Conservation (phyloP, 169 alveolate species). For the Eimeria praecox region DNA sequence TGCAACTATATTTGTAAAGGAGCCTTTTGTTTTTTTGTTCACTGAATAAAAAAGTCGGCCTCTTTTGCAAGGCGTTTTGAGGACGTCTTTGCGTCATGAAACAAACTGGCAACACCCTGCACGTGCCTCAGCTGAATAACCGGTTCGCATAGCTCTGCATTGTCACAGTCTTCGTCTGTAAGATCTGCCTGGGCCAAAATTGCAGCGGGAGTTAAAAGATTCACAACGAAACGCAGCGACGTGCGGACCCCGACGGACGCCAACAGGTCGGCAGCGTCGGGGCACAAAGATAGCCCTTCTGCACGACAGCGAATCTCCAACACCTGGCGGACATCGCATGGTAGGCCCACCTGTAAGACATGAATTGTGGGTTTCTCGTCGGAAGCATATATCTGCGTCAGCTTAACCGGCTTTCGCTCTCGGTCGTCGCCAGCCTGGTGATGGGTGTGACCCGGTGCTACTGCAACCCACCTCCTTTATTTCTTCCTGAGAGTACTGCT, state of each 20-base stretch:
- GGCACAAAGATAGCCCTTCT: conserved; percentile 93
- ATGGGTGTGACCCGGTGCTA: background rate
- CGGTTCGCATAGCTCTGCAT: conserved; percentile 90
- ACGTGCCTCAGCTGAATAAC: conserved; percentile 94
- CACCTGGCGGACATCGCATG: conserved; percentile 89
- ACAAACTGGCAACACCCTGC: conserved; percentile 96
- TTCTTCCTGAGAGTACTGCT: conserved; percentile 97
- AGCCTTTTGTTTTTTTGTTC: conserved; percentile 10
- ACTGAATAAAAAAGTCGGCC: conserved; percentile 75
- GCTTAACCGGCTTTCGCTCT: background rate
- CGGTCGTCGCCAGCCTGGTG: background rate
- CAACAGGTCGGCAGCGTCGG: conserved; percentile 96
- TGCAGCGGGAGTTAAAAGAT: conserved; percentile 98
- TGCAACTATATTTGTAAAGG: background rate
- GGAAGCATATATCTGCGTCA: conserved; percentile 1
- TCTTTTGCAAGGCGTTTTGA: conserved; percentile 97
- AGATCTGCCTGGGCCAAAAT: conserved; percentile 95
- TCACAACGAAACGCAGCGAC: conserved; percentile 97
- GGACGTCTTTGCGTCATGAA: conserved; percentile 98
- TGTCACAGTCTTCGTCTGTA: conserved; percentile 47
- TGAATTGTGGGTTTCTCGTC: conserved; percentile 30
- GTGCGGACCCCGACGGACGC: conserved; percentile 98
- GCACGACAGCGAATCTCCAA: conserved; percentile 98
- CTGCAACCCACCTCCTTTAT: conserved; percentile 83
- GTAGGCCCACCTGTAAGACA: conserved; percentile 12